A percentile compares a stretch with the other conserved stretches of the same genome.
These are phyloP conservation scores for Talaromyces rugulosus DNA, from an alignment of 2,329 filamentous ascomycete species.

Conservation along the genomic window DNA sequence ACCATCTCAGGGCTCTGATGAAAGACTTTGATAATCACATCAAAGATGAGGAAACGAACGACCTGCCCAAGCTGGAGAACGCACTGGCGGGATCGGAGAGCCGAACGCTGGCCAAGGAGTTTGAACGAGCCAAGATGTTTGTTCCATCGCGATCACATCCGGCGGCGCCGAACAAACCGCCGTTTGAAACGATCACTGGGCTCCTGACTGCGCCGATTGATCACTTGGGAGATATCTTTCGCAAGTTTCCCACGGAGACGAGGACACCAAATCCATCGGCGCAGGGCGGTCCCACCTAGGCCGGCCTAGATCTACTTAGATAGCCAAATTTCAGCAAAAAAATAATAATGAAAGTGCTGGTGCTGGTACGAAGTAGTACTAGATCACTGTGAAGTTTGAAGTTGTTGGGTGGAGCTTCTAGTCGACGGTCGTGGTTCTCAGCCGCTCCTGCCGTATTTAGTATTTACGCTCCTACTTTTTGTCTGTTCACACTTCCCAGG, in stretches of 20 bases:
- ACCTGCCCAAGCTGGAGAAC: constrained; percentile 47
- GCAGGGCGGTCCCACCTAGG: neutral
- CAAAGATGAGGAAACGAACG: constrained; percentile 47
- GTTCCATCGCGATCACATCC: constrained; percentile 51
- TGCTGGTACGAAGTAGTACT: neutral
- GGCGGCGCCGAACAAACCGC: constrained; percentile 46
- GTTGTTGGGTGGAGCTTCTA: neutral
- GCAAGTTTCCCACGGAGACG: constrained; percentile 26
- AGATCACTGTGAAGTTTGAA: neutral
- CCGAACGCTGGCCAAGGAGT: constrained; percentile 38
- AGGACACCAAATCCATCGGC: neutral
- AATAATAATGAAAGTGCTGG: neutral
- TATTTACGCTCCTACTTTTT: too few relatives aligned
- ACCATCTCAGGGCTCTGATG: constrained; percentile 44
- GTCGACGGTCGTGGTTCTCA: neutral
- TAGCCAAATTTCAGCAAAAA: neutral
- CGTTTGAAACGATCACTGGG: constrained; percentile 53
- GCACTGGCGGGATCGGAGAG: constrained; percentile 34
- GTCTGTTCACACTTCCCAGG: too few relatives aligned
- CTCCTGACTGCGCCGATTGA: constrained; percentile 56
- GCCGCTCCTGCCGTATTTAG: too few relatives aligned
- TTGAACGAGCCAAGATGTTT: constrained; percentile 51
- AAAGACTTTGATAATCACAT: constrained; percentile 44
- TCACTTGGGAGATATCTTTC: constrained; percentile 51
- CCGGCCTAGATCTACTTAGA: neutral